Evolutionary conservation across 2,329 filamentous ascomycete genomes (phyloP).

Genomic region (Phaeophleospora eucalypticola): DNA sequence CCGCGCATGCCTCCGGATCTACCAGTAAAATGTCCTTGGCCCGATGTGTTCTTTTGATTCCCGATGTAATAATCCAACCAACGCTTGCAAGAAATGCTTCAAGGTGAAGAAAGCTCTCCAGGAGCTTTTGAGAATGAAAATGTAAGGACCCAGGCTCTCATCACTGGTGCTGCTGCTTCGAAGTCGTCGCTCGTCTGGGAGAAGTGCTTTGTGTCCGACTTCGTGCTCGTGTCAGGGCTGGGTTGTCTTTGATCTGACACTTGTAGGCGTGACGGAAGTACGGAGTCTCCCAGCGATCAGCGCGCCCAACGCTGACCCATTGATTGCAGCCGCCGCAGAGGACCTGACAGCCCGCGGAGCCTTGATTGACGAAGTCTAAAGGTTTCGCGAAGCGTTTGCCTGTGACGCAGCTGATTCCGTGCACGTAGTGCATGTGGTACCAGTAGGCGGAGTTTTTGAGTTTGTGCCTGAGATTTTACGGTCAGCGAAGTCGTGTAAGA

Average conservation of each 20-base stretch:
- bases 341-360: slow-evolving; percentile 77
- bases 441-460: slow-evolving; percentile 88
- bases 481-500: not conserved
- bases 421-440: slow-evolving; percentile 80
- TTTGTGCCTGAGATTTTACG: slow-evolving; percentile 49
- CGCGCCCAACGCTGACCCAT: slow-evolving; percentile 77
- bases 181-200: slow-evolving; percentile 3
- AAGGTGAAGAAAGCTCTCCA: not conserved
- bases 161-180: not conserved
- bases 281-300: slow-evolving; percentile 87
- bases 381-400: slow-evolving; percentile 75
- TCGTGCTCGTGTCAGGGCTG: slow-evolving; percentile 1
- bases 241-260: slow-evolving; percentile 29
- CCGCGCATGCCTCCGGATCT: not conserved
- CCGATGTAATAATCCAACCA: too few relatives aligned
- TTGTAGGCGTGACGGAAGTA: slow-evolving; percentile 91
- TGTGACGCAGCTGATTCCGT: slow-evolving; percentile 78
- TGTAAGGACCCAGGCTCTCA: not conserved
- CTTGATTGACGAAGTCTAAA: slow-evolving; percentile 70
- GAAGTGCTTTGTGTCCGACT: slow-evolving; percentile 13
- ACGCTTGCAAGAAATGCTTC: not conserved
- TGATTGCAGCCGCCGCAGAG: slow-evolving; percentile 72
- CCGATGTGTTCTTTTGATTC: not conserved
- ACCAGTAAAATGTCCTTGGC: not conserved
- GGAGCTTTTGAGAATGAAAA: not conserved